Conservation (phyloP, 108 stramenopile species). For the Skeletonema menzelii region DNA sequence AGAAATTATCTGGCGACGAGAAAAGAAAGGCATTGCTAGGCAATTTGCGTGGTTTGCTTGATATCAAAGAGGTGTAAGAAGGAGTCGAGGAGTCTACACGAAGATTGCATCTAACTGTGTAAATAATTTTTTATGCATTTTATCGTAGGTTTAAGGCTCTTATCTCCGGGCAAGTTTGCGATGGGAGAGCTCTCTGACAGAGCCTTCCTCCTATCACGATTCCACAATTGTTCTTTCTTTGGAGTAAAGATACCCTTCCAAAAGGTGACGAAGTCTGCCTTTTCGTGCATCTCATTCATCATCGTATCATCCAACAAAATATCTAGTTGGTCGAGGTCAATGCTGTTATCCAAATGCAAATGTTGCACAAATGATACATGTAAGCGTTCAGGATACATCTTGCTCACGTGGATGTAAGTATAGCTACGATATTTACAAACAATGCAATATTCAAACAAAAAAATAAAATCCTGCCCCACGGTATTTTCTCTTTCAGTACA, state of each 20-base stretch:
- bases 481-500: too few species aligned
- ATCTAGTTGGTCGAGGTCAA: neutral
- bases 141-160: too few species aligned
- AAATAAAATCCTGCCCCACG: too few species aligned
- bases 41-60: conserved; percentile 35
- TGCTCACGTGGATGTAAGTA: neutral
- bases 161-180: too few species aligned
- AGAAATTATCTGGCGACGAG: conserved; percentile 50
- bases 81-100: neutral
- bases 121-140: neutral
- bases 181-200: too few species aligned
- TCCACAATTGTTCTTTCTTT: neutral
- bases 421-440: too few species aligned
- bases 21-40: conserved; percentile 47
- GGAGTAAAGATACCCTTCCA: neutral
- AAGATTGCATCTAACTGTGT: neutral
- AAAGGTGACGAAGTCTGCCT: neutral
- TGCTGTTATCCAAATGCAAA: neutral
- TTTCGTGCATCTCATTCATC: neutral
- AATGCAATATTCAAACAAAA: too few species aligned
- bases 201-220: neutral
- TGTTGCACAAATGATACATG: neutral
- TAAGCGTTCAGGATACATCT: neutral
- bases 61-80: conserved; percentile 25
- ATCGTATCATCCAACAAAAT: neutral